phyloP scores from a whole-genome alignment of 2,329 filamentous ascomycete species.

The Dothistroma pini region DNA sequence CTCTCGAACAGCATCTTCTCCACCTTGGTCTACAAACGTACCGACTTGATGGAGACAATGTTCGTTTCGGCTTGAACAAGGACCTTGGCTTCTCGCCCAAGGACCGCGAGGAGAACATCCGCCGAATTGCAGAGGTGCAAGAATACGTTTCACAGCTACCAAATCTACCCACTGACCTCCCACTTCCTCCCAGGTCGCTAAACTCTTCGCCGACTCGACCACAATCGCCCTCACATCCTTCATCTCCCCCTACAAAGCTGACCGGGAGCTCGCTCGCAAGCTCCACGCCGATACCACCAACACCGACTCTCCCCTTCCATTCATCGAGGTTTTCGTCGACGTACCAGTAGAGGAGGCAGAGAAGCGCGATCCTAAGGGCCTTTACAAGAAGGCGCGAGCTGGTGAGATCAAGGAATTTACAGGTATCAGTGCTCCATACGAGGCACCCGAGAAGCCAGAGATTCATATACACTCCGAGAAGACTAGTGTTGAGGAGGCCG shows the following conservation, averaged over 20 bases:
- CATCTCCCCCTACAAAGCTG: constrained; percentile 89
- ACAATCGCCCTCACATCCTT: constrained; percentile 91
- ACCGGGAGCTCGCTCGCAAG: constrained; percentile 75
- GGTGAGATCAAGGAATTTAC: constrained; percentile 98
- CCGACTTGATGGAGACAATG: constrained; percentile 95
- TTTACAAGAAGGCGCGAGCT: constrained; percentile 94
- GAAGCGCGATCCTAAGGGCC: constrained; percentile 91
- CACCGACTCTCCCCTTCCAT: constrained; percentile 67
- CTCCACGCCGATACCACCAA: constrained; percentile 63
- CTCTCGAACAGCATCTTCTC: constrained; percentile 93
- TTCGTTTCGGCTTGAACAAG: constrained; percentile 97
- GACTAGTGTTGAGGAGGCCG: constrained; percentile 82
- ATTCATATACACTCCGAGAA: constrained; percentile 81
- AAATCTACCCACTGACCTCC: not conserved
- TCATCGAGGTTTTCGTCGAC: constrained; percentile 92
- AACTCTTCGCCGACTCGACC: constrained; percentile 88
- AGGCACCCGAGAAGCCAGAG: constrained; percentile 80
- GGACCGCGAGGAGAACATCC: constrained; percentile 96
- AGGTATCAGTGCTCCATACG: constrained; percentile 90
- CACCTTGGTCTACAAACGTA: constrained; percentile 81
- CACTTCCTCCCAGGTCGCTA: constrained; percentile 62
- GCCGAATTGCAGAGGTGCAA: constrained; percentile 76
- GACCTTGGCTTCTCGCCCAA: constrained; percentile 91
- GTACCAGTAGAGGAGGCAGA: constrained; percentile 88
- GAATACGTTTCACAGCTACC: not conserved